A percentile compares a stretch with the other conserved stretches of the same genome.
Conservation (phyloP, 148 eudicot genomes). For the Beta vulgaris region DNA sequence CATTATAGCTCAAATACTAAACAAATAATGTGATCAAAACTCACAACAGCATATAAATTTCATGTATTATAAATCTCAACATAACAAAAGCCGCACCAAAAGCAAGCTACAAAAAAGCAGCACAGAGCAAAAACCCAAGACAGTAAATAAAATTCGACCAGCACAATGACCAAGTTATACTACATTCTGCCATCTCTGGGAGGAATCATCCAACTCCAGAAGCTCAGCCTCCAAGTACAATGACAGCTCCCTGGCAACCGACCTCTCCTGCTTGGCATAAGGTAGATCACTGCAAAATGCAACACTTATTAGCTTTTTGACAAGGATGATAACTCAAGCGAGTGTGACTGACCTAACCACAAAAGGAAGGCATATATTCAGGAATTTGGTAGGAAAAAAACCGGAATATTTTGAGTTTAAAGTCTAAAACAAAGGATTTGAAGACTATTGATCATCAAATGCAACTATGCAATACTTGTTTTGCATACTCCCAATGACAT, state of each 20-base stretch:
- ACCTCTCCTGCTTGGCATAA: not conserved
- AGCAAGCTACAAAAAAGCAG: constrained; percentile 9
- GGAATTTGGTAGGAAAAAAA: too few species aligned
- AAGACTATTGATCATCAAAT: too few species aligned
- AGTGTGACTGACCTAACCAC: too few species aligned
- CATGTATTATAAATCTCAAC: not conserved
- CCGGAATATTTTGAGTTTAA: too few species aligned
- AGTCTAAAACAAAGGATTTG: too few species aligned
- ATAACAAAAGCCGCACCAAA: not conserved
- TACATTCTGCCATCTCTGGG: constrained; percentile 1
- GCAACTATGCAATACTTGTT: too few species aligned
- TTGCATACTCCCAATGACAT: too few species aligned
- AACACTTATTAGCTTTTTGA: not conserved
- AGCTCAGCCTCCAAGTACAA: not conserved
- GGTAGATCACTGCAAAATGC: constrained; percentile 17
- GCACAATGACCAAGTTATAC: constrained; percentile 16
- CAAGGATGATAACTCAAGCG: not conserved
- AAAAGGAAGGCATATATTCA: too few species aligned
- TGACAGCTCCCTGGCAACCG: not conserved
- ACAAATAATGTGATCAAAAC: not conserved
- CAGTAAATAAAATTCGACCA: not conserved
- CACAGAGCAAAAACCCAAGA: not conserved
- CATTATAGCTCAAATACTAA: not conserved
- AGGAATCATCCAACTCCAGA: constrained; percentile 1
- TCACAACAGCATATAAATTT: constrained; percentile 13